Evolutionary conservation across 2,329 filamentous ascomycete genomes (phyloP), one percentile per base, ranked within the genome.

Genomic region (Ambrosiella xylebori): DNA sequence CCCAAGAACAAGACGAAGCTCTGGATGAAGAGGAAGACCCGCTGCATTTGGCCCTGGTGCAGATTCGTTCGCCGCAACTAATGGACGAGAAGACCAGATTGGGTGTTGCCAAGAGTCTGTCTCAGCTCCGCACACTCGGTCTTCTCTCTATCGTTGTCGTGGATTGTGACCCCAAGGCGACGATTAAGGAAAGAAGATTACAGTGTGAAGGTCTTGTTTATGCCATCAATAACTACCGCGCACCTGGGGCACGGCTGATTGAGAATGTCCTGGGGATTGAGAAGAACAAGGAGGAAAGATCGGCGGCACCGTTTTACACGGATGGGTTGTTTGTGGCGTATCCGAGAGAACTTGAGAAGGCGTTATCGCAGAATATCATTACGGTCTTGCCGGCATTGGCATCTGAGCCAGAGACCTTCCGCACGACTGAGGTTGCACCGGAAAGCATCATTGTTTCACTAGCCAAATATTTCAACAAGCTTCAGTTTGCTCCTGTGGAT

Each of bases 101-200:
- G 51, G 90, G 88, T 1, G 81, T 97, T 59, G 88, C 85, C 4
- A 82, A 84, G 67, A 97, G 93, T 0, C 71, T 98, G 45, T 83
- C 84, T 37, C 91, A 95, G 68, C 80, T 98, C 54, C 80, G 82
- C 44, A 82, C 84, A 56, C 77, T 98, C 12, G 91, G 93, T 2
- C 77, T 98, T 63, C 76, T 81, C 54, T 89, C 88, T 61, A 81
- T 90, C 17, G 79, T 98, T 0, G 85, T 97, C 1, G 73, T 96
- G 7, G 91, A 96, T 64, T 86, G 83, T 56, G 74, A 76, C 53
- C 67, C 65, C 19, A 71, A 74, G 35, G 71, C 67, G 59, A 59
- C 65, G 59, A 66, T 68, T 35, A 61, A 72, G 63, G 66, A 72
- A 52, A 74, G 78, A 57, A 71, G 74, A 3, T 73, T 81, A 50